Evolutionary conservation across 139 green algal genomes (phyloP), one percentile per base, ranked within the genome.

Genomic region (Edaphochlamys debaryana): DNA sequence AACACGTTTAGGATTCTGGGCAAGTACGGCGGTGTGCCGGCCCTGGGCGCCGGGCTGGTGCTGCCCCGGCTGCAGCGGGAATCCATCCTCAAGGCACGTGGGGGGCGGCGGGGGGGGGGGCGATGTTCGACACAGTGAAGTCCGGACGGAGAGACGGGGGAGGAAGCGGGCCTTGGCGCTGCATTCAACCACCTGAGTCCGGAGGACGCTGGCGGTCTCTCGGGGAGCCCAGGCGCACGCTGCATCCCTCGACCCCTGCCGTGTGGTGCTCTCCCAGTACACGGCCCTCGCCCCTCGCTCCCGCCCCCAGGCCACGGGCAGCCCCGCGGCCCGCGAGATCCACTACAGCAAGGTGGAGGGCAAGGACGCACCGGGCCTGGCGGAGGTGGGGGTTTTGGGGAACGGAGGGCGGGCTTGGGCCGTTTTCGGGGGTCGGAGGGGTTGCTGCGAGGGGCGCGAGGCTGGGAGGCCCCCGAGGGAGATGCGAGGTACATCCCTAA

Each of bases 1-100:
- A n/a, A n/a, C n/a, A n/a, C n/a, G n/a, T n/a, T n/a, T n/a, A 92
- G 88, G 79, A 92, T 92, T 50, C 74, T 92, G 36, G 88, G 88
- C 79, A 89, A 89, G 79, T 86, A 90, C 48, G 88, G 88, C 38
- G 88, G 88, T 40, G 79, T 86, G 42, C 88, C 88, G 50, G 88
- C 88, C 4, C 78, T 92, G n/a, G 88, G 88, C 23, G 62, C 70
- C 0, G 85, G 85, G 52, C 70, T 86, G 30, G 69, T 85, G 30
- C 74, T 89, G 52, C 70, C 69, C 6, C 79, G 54, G 4, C 54
- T 75, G 6, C 50, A 63, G 54, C 38, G 48, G 9, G 81, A 84
- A 4, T 41, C 83, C 66, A 82, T 88, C 52, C 88, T 88, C 22
- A 79, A 86, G 78, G 63, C 84, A 27, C 45, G 68, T 20, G 62